Evolutionary conservation across 1,284 basidiomycete genomes (phyloP).

Genomic region (Cryptococcus hybrid): DNA sequence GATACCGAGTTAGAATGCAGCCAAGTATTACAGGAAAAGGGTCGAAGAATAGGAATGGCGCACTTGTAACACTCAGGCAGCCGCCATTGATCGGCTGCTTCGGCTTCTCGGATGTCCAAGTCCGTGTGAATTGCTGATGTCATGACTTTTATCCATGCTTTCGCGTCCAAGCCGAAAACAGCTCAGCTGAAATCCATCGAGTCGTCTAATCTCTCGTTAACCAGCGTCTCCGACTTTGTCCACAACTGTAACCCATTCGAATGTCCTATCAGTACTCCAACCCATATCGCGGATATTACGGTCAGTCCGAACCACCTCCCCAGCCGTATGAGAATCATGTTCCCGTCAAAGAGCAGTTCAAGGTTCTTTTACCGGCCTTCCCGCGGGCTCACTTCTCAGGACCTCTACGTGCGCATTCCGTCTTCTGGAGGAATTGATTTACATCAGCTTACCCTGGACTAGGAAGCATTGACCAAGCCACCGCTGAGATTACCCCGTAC

Average conservation of each 20-base stretch:
- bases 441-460: neutral
- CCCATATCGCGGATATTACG: neutral
- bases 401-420: neutral
- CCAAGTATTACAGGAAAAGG: too few species aligned
- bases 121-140: too few species aligned
- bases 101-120: too few species aligned
- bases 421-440: neutral
- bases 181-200: too few species aligned
- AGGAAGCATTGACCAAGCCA: neutral
- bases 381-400: neutral
- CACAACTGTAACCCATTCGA: neutral
- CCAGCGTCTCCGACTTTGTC: neutral
- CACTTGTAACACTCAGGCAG: too few species aligned
- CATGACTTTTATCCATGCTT: too few species aligned
- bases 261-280: constrained; percentile 1
- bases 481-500: neutral
- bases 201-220: too few species aligned
- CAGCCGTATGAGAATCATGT: neutral
- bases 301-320: too few species aligned
- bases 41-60: too few species aligned
- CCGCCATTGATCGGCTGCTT: too few species aligned
- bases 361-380: neutral
- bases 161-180: too few species aligned
- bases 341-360: neutral
- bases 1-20: too few species aligned